Percentiles rank a stretch among this genome's conserved stretches.
These are phyloP conservation scores for Wickerhamiella domercqiae DNA, from an alignment of 805 yeast species.

Conservation along the genomic window DNA sequence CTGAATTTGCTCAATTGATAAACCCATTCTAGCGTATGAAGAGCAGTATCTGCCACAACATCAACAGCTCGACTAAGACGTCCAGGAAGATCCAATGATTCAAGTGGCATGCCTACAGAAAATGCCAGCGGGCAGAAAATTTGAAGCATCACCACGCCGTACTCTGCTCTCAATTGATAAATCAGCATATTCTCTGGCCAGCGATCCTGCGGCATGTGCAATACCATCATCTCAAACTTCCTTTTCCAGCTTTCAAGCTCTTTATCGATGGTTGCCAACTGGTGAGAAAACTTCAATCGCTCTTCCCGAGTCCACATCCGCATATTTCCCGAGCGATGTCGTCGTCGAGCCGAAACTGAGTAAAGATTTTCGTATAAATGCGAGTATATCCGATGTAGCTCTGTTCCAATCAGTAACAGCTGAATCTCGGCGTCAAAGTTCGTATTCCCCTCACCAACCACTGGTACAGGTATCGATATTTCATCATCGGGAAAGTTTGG, in stretches of 20 bases:
- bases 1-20: not conserved
- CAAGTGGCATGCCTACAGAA: too few relatives aligned
- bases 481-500: slow-evolving; percentile 1
- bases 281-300: too few relatives aligned
- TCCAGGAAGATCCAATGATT: not conserved
- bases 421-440: not conserved
- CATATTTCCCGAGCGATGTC: too few relatives aligned
- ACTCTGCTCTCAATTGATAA: not conserved
- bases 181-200: not conserved
- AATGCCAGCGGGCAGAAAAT: not conserved
- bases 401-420: not conserved
- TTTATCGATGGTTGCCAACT: too few relatives aligned
- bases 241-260: not conserved
- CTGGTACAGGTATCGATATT: not conserved
- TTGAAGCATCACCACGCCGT: not conserved
- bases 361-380: not conserved
- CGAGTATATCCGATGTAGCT: not conserved
- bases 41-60: not conserved
- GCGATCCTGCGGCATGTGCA: not conserved
- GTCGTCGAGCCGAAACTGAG: not conserved
- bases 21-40: not conserved
- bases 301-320: too few relatives aligned
- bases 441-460: not conserved
- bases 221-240: not conserved
- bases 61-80: not conserved